Evolutionary conservation across 1,284 basidiomycete species (phyloP).

Genomic region (Mycosarcoma maydis): DNA sequence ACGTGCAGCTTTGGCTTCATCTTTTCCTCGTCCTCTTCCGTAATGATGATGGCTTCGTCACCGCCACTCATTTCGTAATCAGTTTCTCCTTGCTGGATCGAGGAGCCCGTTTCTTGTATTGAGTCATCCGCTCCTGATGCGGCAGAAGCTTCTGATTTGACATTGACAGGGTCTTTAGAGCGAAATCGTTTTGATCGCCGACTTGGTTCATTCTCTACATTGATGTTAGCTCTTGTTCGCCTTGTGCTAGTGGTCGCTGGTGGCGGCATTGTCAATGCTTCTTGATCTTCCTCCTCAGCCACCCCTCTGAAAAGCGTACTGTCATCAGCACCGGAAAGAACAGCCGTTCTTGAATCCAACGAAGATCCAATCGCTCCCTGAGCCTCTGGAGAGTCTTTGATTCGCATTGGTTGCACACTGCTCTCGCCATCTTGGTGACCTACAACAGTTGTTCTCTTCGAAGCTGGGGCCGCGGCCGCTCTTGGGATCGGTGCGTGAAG

Average conservation of each 20-base stretch:
- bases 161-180: slow-evolving; percentile 21
- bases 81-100: not conserved
- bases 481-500: slow-evolving; percentile 49
- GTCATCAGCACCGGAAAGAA: slow-evolving; percentile 22
- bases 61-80: slow-evolving; percentile 2
- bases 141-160: no score
- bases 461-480: slow-evolving; percentile 10
- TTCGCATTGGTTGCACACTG: slow-evolving; percentile 15
- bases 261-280: slow-evolving; percentile 26
- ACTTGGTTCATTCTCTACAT: not conserved
- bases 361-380: slow-evolving; percentile 3
- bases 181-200: slow-evolving; percentile 39
- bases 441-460: slow-evolving; percentile 4
- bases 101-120: not conserved
- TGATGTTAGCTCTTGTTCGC: slow-evolving; percentile 12
- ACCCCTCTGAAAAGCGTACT: slow-evolving; percentile 16
- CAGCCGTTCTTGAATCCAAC: slow-evolving; percentile 14
- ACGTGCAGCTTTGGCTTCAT: slow-evolving; percentile 47
- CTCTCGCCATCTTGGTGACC: slow-evolving; percentile 10
- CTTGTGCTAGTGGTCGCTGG: slow-evolving; percentile 19
- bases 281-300: slow-evolving; percentile 5
- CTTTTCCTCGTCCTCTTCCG: slow-evolving; percentile 49
- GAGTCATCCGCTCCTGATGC: no score
- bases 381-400: slow-evolving; percentile 43
- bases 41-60: slow-evolving; percentile 30